A percentile compares a stretch with the other conserved stretches of the same genome.
Evolutionary conservation across 192 early-diverging fungal genomes (phyloP).

Genomic region (Backusella mclennaniae): DNA sequence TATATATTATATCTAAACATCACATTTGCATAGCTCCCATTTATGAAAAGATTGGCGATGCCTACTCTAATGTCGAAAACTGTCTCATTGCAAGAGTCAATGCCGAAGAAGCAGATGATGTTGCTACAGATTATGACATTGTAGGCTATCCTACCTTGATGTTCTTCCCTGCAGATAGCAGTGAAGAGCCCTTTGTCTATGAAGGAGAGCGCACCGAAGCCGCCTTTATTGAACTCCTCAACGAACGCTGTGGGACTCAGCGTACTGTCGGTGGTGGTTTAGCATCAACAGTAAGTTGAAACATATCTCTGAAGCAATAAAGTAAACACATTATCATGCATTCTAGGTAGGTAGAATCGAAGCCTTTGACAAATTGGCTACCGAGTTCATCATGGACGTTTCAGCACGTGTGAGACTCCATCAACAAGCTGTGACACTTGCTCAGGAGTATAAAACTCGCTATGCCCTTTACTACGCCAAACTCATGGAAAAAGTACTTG

Average conservation of each 20-base stretch:
- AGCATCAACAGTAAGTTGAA: conserved; percentile 43
- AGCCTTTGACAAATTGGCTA: conserved; percentile 55
- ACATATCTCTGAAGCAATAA: background rate
- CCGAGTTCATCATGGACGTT: conserved; percentile 59
- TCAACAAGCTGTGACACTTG: conserved; percentile 37
- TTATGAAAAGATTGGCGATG: conserved; percentile 85
- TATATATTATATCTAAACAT: too few species aligned
- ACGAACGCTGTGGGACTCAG: conserved; percentile 77
- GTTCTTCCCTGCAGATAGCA: conserved; percentile 73
- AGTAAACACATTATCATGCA: too few species aligned
- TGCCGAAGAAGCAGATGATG: conserved; percentile 62
- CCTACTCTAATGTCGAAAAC: conserved; percentile 75
- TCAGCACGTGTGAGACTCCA: background rate
- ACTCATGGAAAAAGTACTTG: conserved; percentile 83
- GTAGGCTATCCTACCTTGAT: conserved; percentile 87
- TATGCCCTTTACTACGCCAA: conserved; percentile 88
- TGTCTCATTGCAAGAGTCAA: conserved; percentile 90
- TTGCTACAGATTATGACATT: conserved; percentile 66
- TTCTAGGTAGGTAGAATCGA: conserved; percentile 57
- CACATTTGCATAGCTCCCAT: conserved; percentile 60
- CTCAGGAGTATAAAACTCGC: conserved; percentile 40
- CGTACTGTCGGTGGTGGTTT: conserved; percentile 75
- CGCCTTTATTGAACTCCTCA: conserved; percentile 80
- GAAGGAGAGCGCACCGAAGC: conserved; percentile 67
- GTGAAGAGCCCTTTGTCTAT: conserved; percentile 63